Evolutionary conservation across 2,329 filamentous ascomycete genomes (phyloP), one percentile per base, ranked within the genome.

Genomic region (Colletotrichum tanaceti): DNA sequence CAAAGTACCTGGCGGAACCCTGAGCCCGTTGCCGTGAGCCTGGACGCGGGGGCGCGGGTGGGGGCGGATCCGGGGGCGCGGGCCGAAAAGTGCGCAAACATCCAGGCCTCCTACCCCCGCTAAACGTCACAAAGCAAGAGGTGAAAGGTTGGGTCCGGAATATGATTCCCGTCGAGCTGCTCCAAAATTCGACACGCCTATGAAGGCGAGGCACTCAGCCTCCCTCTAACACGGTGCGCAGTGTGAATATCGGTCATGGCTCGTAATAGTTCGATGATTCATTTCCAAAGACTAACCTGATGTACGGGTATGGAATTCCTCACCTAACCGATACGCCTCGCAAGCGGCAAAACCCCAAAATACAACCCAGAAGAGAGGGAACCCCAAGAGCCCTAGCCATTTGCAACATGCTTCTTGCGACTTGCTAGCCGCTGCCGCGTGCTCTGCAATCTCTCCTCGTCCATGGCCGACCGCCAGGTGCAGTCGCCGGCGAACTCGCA

Each of bases 401-500:
- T 46, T 1, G 50, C 22, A 3, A 9, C 38, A 50, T 41, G 44
- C 14, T 69, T 69, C 18, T 35, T 65, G 16, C 62, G 55, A 38
- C 57, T 43, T 1, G 55, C 66, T 3, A 69, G 35, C 39, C 63
- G 55, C 57, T 61, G 66, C 14, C 43, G 32, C 18, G 50, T 57
- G 5, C n/a, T 49, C 38, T 58, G 66, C 39, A 77, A 38, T 7
- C 73, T 72, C 75, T 91, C 88, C 69, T 88, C 85, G 63, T 94
- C 88, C 78, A 92, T 90, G 13, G 84, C 84, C 73, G 86, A 84
- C 44, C 94, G 84, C 95, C 95, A 98, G 14, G 86, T 85, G 77
- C 95, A 98, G 2, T 83, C 84, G 2, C 93, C 90, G 0, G 86
- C 88, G 77, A 98, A 98, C 72, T 97, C 93, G 75, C 95, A 98